Evolutionary conservation across 169 alveolate genomes (phyloP).

Genomic region (Theileria orientalis): DNA sequence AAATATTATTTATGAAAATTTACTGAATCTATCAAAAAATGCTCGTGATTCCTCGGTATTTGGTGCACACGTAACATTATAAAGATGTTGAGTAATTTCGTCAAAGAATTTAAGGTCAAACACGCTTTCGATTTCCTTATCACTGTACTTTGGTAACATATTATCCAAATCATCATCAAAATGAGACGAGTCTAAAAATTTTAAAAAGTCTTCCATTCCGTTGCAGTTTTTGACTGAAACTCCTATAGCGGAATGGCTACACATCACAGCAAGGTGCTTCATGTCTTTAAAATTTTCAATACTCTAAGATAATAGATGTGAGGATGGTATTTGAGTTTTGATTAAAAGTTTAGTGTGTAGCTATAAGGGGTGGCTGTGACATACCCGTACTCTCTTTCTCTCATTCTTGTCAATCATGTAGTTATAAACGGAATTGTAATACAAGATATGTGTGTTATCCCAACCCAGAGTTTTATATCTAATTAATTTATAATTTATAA

Average conservation of each 20-base stretch:
- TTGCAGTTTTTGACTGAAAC: conserved; percentile 18
- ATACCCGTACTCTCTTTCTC: conserved; percentile 21
- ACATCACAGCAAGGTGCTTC: conserved; percentile 19
- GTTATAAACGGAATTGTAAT: conserved; percentile 34
- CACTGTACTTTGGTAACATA: neutral
- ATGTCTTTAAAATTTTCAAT: conserved; percentile 39
- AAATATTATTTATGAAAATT: no score
- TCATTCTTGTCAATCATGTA: conserved; percentile 20
- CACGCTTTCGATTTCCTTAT: neutral
- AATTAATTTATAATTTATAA: neutral
- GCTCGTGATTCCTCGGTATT: neutral
- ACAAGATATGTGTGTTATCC: conserved; percentile 23
- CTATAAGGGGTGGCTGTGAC: no score
- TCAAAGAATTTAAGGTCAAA: neutral
- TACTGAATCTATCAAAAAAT: no score
- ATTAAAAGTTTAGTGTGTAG: no score
- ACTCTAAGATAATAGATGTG: conserved; percentile 1
- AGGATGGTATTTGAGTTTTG: no score
- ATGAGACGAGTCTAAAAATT: no score
- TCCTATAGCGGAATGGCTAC: conserved; percentile 23
- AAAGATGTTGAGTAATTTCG: no score
- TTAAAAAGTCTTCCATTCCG: neutral
- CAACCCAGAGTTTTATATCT: conserved; percentile 49
- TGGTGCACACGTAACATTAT: neutral
- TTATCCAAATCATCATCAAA: neutral